Evolutionary conservation across 164 flowering plant genomes (phyloP).

Genomic region (Piper betle): DNA sequence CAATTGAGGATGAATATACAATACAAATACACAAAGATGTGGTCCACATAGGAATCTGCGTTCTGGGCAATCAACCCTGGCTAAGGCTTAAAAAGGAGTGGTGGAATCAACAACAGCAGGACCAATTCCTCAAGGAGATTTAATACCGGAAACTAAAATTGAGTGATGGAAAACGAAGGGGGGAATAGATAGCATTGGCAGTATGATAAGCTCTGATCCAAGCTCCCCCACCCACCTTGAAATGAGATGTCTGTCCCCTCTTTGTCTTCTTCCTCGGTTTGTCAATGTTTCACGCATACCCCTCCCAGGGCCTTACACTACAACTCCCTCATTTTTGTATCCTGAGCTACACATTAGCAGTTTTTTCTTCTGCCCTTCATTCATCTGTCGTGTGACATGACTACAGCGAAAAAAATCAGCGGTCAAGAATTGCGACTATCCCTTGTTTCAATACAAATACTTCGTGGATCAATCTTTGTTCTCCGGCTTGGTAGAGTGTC

Average conservation of each 20-base stretch:
- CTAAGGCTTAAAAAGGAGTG: slow-evolving; percentile 8
- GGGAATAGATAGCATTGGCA: background rate
- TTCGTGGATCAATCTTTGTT: too few species aligned
- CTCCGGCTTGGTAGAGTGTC: too few species aligned
- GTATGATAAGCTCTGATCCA: slow-evolving; percentile 39
- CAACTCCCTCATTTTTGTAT: slow-evolving; percentile 8
- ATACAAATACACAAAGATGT: too few species aligned
- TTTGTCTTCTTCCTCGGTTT: slow-evolving; percentile 34
- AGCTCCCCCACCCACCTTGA: slow-evolving; percentile 16
- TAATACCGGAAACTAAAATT: slow-evolving; percentile 9
- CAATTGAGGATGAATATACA: background rate
- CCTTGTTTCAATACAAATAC: too few species aligned
- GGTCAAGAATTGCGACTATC: slow-evolving; percentile 17
- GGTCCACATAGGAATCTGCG: slow-evolving; percentile 29
- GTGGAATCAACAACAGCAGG: slow-evolving; percentile 12
- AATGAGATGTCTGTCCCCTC: slow-evolving; percentile 17
- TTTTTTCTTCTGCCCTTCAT: slow-evolving; percentile 8
- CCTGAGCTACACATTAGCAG: background rate
- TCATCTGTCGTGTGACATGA: slow-evolving; percentile 5
- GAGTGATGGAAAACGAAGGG: slow-evolving; percentile 1
- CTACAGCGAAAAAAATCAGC: slow-evolving; percentile 14
- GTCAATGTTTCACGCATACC: slow-evolving; percentile 27
- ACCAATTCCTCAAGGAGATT: slow-evolving; percentile 14
- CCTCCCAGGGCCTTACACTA: slow-evolving; percentile 14
- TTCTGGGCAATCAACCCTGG: slow-evolving; percentile 17